Conservation (phyloP, 139 green algal species). For the Penium margaritaceum region DNA sequence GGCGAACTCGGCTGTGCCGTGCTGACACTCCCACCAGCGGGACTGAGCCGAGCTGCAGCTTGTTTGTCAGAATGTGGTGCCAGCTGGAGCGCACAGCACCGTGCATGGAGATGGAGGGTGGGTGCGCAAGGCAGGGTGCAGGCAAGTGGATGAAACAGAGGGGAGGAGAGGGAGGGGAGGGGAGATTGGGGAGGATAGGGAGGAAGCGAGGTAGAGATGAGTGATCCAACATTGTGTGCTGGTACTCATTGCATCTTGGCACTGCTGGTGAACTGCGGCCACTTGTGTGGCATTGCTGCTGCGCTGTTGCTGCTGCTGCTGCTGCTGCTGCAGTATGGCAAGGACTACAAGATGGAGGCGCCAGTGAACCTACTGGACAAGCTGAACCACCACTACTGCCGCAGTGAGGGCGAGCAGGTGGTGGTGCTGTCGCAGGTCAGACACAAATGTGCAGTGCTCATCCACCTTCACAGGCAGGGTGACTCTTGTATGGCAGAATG, state of each 20-base stretch:
- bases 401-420: background rate
- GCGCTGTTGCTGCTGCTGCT: background rate
- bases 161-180: background rate
- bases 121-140: too few species aligned
- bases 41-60: too few species aligned
- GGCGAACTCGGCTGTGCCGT: too few species aligned
- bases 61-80: too few species aligned
- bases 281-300: background rate
- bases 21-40: too few species aligned
- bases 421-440: background rate
- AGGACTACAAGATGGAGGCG: slow-evolving; percentile 77
- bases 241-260: background rate
- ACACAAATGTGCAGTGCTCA: too few species aligned
- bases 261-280: background rate
- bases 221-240: background rate
- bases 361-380: slow-evolving; percentile 82
- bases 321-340: slow-evolving; percentile 51
- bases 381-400: slow-evolving; percentile 50
- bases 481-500: too few species aligned
- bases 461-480: too few species aligned
- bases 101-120: too few species aligned
- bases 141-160: too few species aligned
- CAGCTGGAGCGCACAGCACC: too few species aligned
- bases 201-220: background rate
- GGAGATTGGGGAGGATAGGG: background rate